Evolutionary conservation across 495 filamentous ascomycete species (phyloP).

Genomic region (Xylaria cubensis): DNA sequence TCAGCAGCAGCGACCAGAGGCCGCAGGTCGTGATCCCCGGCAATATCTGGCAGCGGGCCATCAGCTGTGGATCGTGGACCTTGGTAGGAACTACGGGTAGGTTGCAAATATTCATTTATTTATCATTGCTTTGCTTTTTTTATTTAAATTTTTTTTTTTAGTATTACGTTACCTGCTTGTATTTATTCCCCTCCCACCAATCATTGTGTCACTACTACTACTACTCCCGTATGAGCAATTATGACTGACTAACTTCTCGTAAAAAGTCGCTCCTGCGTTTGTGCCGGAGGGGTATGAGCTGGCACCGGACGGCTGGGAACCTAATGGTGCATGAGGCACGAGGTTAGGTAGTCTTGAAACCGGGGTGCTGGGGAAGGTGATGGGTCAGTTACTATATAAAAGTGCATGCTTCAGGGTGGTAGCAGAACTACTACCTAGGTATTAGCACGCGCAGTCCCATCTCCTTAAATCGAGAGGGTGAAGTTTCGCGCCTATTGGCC

Average conservation of each 20-base stretch:
- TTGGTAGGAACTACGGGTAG: constrained; percentile 54
- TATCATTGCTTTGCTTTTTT: background rate
- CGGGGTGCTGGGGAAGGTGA: background rate
- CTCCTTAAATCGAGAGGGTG: background rate
- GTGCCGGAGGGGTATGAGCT: constrained; percentile 45
- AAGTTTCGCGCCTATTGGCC: background rate
- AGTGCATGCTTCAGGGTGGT: constrained; percentile 7
- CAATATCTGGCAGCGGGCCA: constrained; percentile 52
- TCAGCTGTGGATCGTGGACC: constrained; percentile 53
- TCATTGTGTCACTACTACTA: background rate
- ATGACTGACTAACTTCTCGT: background rate
- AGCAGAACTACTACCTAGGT: constrained; percentile 1
- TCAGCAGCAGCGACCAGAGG: constrained; percentile 42
- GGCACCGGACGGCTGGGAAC: constrained; percentile 45
- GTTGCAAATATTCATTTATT: constrained; percentile 21
- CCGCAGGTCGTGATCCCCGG: constrained; percentile 51
- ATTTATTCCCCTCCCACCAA: background rate
- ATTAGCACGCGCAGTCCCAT: constrained; percentile 1
- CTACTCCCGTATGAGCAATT: background rate
- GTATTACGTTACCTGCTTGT: background rate
- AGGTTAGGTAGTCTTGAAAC: background rate
- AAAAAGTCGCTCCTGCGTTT: constrained; percentile 50
- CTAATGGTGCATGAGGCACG: constrained; percentile 30
- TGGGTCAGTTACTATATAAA: constrained; percentile 1
- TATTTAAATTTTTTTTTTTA: background rate